phyloP scores from a whole-genome alignment of 2,329 filamentous ascomycete species.

The Aspergillus puulaauensis region DNA sequence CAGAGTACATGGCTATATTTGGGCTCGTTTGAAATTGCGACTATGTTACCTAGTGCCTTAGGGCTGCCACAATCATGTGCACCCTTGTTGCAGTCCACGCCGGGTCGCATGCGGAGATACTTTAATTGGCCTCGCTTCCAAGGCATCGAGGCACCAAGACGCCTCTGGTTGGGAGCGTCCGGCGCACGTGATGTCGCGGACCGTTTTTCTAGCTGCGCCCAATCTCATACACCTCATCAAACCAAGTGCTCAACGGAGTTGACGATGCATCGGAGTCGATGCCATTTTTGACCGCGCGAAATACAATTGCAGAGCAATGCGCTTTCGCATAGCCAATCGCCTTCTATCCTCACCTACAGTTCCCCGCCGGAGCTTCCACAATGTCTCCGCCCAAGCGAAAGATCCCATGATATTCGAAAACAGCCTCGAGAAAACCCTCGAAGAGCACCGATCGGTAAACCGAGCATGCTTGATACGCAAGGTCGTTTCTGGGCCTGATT shows the following conservation, averaged over 20 bases:
- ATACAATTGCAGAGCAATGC: conserved; percentile 26
- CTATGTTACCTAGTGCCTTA: background rate
- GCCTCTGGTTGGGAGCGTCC: background rate
- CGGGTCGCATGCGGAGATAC: background rate
- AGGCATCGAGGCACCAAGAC: background rate
- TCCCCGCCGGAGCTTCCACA: conserved; percentile 11
- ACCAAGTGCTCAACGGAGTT: background rate
- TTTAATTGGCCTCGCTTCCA: background rate
- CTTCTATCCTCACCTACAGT: conserved; percentile 7
- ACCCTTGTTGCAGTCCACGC: background rate
- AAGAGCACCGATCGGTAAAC: conserved; percentile 42
- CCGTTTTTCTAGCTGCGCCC: background rate
- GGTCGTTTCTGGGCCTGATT: conserved; percentile 18
- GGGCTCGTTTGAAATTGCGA: background rate
- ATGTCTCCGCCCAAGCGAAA: conserved; percentile 12
- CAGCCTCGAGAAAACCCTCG: conserved; percentile 40
- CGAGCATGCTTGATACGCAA: conserved; percentile 36
- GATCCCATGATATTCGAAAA: conserved; percentile 28
- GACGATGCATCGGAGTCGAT: background rate
- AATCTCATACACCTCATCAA: no score
- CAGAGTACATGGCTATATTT: no score
- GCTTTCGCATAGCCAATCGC: conserved; percentile 15
- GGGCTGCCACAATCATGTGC: conserved; percentile 5
- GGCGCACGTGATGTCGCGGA: background rate
- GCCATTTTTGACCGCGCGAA: conserved; percentile 1